Conservation (phyloP, 768 basidiomycete species). For the Kondoa subrosea region DNA sequence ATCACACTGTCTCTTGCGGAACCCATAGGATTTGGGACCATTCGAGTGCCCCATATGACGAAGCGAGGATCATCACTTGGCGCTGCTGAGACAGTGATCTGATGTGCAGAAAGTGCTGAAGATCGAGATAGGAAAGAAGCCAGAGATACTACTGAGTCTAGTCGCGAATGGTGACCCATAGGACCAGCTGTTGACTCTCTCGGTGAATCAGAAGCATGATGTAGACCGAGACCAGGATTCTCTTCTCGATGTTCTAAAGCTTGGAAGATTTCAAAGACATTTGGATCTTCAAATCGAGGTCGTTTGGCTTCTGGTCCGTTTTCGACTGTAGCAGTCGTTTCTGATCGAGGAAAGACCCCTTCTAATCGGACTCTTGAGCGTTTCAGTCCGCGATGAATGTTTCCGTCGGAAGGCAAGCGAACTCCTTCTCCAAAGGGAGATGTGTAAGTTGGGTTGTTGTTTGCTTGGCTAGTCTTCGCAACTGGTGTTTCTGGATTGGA, state of each 20-base stretch:
- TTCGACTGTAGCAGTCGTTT: background rate
- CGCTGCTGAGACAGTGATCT: conserved; percentile 17
- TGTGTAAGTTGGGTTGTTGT: conserved; percentile 2
- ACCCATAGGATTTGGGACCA: conserved; percentile 11
- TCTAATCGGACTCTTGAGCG: conserved; percentile 16
- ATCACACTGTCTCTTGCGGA: background rate
- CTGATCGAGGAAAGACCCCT: background rate
- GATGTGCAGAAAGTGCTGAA: conserved; percentile 10
- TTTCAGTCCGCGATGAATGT: conserved; percentile 4
- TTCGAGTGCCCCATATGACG: conserved; percentile 66
- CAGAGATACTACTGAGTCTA: conserved; percentile 13
- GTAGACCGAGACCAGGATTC: background rate
- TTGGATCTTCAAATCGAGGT: conserved; percentile 19
- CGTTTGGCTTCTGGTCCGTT: background rate
- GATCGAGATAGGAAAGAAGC: conserved; percentile 11
- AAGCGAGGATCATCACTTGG: conserved; percentile 68
- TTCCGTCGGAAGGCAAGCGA: background rate
- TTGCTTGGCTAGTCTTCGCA: too few relatives aligned
- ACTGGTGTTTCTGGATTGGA: too few relatives aligned
- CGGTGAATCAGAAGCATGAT: background rate
- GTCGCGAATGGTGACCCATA: conserved; percentile 13
- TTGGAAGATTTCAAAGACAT: conserved; percentile 26
- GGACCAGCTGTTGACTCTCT: background rate
- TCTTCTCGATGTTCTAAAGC: background rate
- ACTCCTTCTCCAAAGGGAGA: conserved; percentile 3